Conservation (phyloP, 2,329 filamentous ascomycete species). For the Arthrocladium fulminans region DNA sequence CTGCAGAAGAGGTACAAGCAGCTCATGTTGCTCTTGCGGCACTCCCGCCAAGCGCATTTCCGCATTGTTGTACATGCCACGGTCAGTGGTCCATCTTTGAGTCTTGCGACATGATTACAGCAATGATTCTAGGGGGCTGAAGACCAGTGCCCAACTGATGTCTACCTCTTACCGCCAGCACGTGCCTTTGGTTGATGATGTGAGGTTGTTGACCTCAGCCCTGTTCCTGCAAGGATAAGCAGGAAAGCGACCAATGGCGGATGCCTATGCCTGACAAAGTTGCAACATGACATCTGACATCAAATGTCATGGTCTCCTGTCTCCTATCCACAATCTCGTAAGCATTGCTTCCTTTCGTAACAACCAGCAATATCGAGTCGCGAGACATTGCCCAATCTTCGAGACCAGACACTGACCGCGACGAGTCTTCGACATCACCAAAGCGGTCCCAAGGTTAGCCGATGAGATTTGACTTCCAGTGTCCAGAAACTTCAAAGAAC, state of each 20-base stretch:
- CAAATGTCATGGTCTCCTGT: background rate
- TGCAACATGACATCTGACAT: background rate
- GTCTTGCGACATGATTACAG: no score
- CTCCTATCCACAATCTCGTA: background rate
- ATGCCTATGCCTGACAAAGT: background rate
- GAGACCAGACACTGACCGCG: no score
- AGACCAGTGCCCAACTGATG: no score
- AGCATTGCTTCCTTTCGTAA: background rate
- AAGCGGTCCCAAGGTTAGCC: no score
- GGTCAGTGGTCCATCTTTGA: no score
- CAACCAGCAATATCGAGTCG: background rate
- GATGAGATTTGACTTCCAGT: no score
- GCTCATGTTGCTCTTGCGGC: background rate
- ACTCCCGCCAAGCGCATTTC: background rate
- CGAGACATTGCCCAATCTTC: no score
- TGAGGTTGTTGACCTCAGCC: no score
- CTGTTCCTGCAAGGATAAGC: background rate
- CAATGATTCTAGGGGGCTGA: no score
- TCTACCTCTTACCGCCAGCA: background rate
- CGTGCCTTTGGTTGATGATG: background rate
- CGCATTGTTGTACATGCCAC: background rate
- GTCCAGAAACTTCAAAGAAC: background rate
- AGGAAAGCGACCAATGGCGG: background rate
- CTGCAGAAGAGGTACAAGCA: background rate
- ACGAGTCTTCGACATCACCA: no score